Evolutionary conservation across 306 rosid genomes (phyloP).

Genomic region (Castanopsis chinensis): DNA sequence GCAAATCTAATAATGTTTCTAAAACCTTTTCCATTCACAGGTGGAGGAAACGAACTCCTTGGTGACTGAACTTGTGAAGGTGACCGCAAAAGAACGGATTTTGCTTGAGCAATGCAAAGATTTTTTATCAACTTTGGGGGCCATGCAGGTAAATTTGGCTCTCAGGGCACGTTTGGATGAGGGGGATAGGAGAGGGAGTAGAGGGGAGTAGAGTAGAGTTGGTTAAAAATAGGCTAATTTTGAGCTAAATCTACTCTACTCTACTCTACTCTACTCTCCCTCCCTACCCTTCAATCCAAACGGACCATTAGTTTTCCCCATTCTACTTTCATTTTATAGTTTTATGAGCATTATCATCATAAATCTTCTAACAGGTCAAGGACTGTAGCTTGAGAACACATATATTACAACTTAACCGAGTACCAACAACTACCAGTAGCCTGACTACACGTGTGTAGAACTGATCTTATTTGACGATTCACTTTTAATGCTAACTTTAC

Average conservation of each 20-base stretch:
- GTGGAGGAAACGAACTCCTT: slow-evolving; percentile 78
- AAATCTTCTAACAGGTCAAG: slow-evolving; percentile 50
- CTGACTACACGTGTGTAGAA: slow-evolving; percentile 81
- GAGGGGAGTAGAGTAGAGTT: too few relatives aligned
- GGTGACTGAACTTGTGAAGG: slow-evolving; percentile 77
- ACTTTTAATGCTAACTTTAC: slow-evolving; percentile 84
- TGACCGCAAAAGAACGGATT: slow-evolving; percentile 68
- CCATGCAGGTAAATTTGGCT: slow-evolving; percentile 62
- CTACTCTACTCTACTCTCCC: too few relatives aligned
- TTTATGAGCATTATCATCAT: slow-evolving; percentile 5
- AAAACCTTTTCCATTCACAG: slow-evolving; percentile 39
- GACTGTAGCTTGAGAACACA: slow-evolving; percentile 91
- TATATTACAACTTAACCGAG: slow-evolving; percentile 60
- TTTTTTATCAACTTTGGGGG: slow-evolving; percentile 68
- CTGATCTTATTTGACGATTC: slow-evolving; percentile 68
- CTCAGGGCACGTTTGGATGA: too few relatives aligned
- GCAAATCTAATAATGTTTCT: slow-evolving; percentile 16
- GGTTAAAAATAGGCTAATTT: too few relatives aligned
- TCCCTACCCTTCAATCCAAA: too few relatives aligned
- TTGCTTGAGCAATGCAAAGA: slow-evolving; percentile 82
- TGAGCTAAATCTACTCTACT: too few relatives aligned
- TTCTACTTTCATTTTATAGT: slow-evolving; percentile 3
- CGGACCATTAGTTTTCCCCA: background rate
- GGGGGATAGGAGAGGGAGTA: too few relatives aligned
- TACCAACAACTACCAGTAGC: slow-evolving; percentile 53